A percentile compares a stretch with the other conserved stretches of the same genome.
These are phyloP conservation scores for Schoenoplectus triqueter DNA, from an alignment of 202 grass and related monocot species.

Conservation along the genomic window DNA sequence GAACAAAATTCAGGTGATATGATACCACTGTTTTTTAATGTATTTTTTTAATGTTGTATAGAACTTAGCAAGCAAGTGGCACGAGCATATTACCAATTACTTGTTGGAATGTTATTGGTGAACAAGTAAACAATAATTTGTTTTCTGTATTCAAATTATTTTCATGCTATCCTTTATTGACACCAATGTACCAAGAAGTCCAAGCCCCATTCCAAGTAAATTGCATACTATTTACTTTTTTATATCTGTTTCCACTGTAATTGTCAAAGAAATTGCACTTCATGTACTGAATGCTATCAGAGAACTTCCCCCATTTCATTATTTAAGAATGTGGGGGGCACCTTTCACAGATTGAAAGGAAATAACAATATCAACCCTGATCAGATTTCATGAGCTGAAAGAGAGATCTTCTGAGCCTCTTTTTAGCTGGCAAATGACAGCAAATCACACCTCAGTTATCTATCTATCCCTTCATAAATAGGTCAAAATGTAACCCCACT, in stretches of 20 bases:
- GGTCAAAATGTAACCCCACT: slow-evolving; percentile 82
- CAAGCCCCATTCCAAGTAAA: background rate
- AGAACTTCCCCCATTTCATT: background rate
- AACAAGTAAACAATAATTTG: background rate
- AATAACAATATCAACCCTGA: background rate
- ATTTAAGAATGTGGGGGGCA: background rate
- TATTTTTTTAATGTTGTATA: background rate
- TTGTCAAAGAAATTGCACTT: background rate
- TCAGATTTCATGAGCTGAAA: background rate
- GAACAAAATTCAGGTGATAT: too few relatives aligned
- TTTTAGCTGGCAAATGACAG: slow-evolving; percentile 26
- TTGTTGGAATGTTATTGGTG: background rate
- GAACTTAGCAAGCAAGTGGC: background rate
- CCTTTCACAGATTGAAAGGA: slow-evolving; percentile 17
- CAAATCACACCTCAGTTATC: slow-evolving; percentile 32
- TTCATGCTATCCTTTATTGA: background rate
- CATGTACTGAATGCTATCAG: background rate
- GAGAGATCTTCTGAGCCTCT: background rate
- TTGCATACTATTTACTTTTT: slow-evolving; percentile 21
- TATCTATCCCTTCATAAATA: slow-evolving; percentile 41
- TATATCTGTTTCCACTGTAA: background rate
- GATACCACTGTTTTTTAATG: too few relatives aligned
- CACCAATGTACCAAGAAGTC: background rate
- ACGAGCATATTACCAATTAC: background rate
- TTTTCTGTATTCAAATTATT: background rate